phyloP scores from a whole-genome alignment of 2,329 filamentous ascomycete genomes.

The Metarhizium brunneum region DNA sequence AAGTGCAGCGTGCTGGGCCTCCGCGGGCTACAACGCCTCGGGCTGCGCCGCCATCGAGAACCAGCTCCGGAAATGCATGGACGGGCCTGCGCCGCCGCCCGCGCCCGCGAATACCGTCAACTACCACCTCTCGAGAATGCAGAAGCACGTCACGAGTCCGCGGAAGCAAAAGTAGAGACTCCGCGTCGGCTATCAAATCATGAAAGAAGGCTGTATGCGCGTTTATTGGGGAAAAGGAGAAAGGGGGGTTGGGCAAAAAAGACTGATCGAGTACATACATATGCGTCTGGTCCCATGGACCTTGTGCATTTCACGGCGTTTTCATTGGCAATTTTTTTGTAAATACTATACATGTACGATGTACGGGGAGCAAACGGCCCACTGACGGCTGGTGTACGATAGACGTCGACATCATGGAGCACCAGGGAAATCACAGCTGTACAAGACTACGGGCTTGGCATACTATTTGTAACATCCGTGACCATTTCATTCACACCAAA shows the following conservation, averaged over 20 bases:
- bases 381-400: neutral
- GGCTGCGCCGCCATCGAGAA: conserved; percentile 52
- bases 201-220: no score
- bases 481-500: neutral
- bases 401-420: neutral
- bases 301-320: neutral
- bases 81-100: conserved; percentile 50
- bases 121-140: conserved; percentile 77
- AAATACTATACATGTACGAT: conserved; percentile 17
- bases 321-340: neutral
- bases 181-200: no score
- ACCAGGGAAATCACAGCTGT: neutral
- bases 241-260: no score
- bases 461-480: neutral
- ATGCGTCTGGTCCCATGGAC: no score
- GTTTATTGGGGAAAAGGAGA: no score
- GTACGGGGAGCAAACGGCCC: conserved; percentile 12
- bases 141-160: conserved; percentile 52
- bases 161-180: conserved; percentile 16
- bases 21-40: conserved; percentile 56
- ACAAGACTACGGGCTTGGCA: neutral
- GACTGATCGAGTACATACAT: no score
- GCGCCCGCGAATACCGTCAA: conserved; percentile 71
- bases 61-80: conserved; percentile 65
- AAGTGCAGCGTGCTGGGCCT: conserved; percentile 69